Base-by-base conservation (phyloP, 2,329 filamentous ascomycete genomes). In the Allantophomopsis cytisporea region DNA sequence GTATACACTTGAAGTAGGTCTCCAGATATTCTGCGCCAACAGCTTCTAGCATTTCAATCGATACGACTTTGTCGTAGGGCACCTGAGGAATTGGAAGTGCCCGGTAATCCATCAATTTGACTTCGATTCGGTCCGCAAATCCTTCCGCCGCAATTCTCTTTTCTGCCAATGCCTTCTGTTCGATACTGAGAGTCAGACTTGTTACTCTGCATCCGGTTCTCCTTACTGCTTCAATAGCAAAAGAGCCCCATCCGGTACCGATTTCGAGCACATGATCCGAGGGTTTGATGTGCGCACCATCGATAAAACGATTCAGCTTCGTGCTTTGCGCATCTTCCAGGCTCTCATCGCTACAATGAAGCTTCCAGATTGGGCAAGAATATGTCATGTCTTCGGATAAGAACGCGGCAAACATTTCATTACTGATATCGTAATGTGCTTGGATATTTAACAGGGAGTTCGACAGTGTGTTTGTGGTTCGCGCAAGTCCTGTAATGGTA, bases 31-130 rank as follows among this genome's bases (percentile, higher is more conserved):
- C 76, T 38, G 69, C 63, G 3, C 81, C 81, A 0, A 85, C 81
- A 2, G 77, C 77, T 60, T 86, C 82, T 16, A 85, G 62, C 82
- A 86, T 86, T 53, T 86, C 82, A 42, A 85, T 83, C 4, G 77
- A 83, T 7, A 85, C 66, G 6, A 85, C 65, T 54, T 83, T 83
- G 57, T 86, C 81, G 47, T 75, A 86, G 0, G 63, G 60, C 1
- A 57, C 61, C 35, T 63, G 61, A 0, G 74, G 71, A 0, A 66
- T 53, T 1, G 71, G 65, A 4, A 83, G 58, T 18, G 66, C 68
- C 37, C 82, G 71, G 53, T 86, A 86, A 52, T 86, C 82, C 59
- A 71, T 73, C 1, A 84, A 62, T 36, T 73, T 56, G 1, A 86
- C 75, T n/a, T 71, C 64, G 45, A 85, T 80, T 11, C 64, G 65